Evolutionary conservation across 2,329 filamentous ascomycete species (phyloP).

Genomic region (Claviceps sorghi): DNA sequence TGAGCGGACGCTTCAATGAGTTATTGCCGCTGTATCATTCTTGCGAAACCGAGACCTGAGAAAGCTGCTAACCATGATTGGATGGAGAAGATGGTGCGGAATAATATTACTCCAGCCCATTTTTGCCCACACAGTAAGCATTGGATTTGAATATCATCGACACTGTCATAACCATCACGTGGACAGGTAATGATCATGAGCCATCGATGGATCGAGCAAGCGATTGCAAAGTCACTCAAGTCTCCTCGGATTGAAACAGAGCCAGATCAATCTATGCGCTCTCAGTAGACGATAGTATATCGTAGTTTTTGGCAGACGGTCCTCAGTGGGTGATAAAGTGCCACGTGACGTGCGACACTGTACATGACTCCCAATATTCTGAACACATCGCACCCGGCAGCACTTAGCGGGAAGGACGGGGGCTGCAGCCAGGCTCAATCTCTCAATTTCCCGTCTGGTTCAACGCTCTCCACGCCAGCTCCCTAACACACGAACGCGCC

Average conservation of each 20-base stretch:
- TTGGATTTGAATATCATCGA: not conserved
- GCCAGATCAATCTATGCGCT: not conserved
- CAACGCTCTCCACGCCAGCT: constrained; percentile 6
- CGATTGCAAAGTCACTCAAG: not conserved
- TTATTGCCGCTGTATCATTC: not conserved
- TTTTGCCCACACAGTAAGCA: constrained; percentile 15
- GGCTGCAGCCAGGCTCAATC: constrained; percentile 1
- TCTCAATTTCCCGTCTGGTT: constrained; percentile 5
- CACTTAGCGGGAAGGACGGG: constrained; percentile 4
- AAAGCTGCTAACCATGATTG: constrained; percentile 13
- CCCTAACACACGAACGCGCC: constrained; percentile 3
- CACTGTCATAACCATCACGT: constrained; percentile 23
- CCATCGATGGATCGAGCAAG: constrained; percentile 9
- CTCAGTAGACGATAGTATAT: not conserved
- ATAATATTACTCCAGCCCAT: constrained; percentile 13
- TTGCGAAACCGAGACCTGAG: not conserved
- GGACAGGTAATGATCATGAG: constrained; percentile 19
- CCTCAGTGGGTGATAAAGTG: not conserved
- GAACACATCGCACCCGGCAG: constrained; percentile 3
- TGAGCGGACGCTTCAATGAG: not conserved
- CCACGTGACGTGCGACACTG: constrained; percentile 5
- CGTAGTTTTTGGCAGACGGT: not conserved
- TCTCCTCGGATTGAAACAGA: not conserved
- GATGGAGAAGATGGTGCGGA: constrained; percentile 10
- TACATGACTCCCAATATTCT: constrained; percentile 4